These are phyloP conservation scores for Fraxinus baroniana DNA, from an alignment of 305 asterid genomes.

Conservation along the genomic window DNA sequence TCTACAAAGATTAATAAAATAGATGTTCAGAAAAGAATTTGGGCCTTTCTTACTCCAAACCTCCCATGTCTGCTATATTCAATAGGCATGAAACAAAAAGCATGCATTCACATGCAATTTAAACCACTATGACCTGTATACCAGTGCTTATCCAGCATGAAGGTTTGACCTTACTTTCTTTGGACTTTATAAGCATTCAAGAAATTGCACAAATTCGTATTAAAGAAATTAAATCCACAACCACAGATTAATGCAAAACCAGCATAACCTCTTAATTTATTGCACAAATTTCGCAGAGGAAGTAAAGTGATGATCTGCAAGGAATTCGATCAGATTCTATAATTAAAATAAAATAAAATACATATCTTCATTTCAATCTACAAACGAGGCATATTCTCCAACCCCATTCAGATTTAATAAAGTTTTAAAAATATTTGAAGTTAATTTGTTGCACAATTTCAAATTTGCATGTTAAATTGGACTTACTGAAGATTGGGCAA, in stretches of 20 bases:
- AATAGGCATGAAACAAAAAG: background rate
- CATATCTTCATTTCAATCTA: background rate
- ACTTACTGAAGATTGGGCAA: conserved; percentile 48
- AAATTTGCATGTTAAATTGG: background rate
- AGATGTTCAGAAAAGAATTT: background rate
- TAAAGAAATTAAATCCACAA: background rate
- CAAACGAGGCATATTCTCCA: background rate
- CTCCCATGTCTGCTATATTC: background rate
- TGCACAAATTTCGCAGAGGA: background rate
- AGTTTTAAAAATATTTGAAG: background rate
- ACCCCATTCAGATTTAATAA: background rate
- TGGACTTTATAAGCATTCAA: background rate
- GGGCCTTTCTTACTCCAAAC: background rate
- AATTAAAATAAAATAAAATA: background rate
- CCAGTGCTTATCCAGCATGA: background rate
- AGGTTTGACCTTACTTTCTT: background rate
- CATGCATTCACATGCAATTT: background rate
- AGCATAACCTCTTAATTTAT: background rate
- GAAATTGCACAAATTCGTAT: background rate
- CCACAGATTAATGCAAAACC: background rate
- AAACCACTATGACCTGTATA: background rate
- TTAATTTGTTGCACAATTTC: background rate
- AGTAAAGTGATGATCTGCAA: background rate
- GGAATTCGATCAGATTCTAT: background rate
- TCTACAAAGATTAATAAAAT: conserved; percentile 33